These are phyloP conservation scores for Hericium rajendrae DNA, from an alignment of 768 basidiomycete genomes.

Conservation along the genomic window DNA sequence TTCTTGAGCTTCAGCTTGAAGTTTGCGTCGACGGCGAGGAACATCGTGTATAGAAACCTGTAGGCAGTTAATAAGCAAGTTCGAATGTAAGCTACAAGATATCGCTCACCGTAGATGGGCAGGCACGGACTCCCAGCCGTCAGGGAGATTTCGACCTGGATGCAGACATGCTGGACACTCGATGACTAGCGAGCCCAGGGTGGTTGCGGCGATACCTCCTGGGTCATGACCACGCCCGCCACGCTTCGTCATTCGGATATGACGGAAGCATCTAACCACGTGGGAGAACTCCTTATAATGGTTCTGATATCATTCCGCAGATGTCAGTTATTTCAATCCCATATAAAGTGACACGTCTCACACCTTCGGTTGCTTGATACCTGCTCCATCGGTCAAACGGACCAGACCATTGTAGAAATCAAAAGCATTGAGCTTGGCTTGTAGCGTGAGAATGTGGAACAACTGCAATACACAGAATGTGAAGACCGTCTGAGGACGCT, in stretches of 20 bases:
- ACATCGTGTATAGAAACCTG: background rate
- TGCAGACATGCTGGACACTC: constrained; percentile 19
- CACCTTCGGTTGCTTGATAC: constrained; percentile 8
- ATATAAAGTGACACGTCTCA: background rate
- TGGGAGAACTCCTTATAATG: constrained; percentile 4
- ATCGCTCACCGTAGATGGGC: constrained; percentile 9
- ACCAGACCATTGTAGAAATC: background rate
- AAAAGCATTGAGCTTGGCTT: background rate
- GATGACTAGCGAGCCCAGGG: constrained; percentile 10
- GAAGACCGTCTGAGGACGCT: background rate
- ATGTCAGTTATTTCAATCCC: too few species aligned
- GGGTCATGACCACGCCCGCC: constrained; percentile 15
- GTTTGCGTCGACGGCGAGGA: constrained; percentile 9
- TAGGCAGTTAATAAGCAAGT: background rate
- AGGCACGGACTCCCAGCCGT: constrained; percentile 11
- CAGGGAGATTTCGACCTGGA: constrained; percentile 14
- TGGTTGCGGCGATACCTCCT: constrained; percentile 6
- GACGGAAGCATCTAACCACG: constrained; percentile 12
- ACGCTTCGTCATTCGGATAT: constrained; percentile 16
- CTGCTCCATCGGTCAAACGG: background rate
- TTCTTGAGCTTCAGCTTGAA: constrained; percentile 2
- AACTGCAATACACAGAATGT: background rate
- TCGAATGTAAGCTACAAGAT: background rate
- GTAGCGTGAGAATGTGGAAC: background rate
- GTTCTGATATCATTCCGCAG: too few species aligned